Conservation (phyloP, 805 yeast genomes). For the Metschnikowia lunata region DNA sequence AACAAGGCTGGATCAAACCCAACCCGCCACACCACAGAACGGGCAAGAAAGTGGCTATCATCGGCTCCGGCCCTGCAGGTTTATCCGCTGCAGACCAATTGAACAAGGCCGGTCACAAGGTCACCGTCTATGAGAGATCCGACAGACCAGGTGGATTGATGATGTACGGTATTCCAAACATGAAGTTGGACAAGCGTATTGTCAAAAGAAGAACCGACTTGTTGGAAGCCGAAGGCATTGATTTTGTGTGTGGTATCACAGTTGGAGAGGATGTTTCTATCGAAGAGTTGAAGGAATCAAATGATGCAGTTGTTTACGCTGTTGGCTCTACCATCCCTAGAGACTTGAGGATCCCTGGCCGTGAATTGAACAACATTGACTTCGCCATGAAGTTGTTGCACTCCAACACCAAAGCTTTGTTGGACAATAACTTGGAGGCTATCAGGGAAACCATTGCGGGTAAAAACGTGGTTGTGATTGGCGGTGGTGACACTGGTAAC, state of each 20-base stretch:
- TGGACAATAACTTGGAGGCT: conserved; percentile 74
- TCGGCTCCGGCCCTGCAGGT: conserved; percentile 98
- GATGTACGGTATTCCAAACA: conserved; percentile 99
- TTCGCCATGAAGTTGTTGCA: conserved; percentile 91
- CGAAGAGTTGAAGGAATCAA: conserved; percentile 55
- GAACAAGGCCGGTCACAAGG: conserved; percentile 91
- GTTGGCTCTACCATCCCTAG: conserved; percentile 97
- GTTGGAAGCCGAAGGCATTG: conserved; percentile 84
- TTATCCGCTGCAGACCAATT: conserved; percentile 95
- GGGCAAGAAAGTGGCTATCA: conserved; percentile 76
- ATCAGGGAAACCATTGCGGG: conserved; percentile 70
- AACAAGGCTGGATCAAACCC: conserved; percentile 94
- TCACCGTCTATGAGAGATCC: conserved; percentile 87
- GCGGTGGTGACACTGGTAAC: conserved; percentile 99
- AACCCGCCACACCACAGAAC: conserved; percentile 74
- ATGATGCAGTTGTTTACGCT: conserved; percentile 86
- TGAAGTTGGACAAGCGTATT: conserved; percentile 91
- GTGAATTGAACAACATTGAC: conserved; percentile 83
- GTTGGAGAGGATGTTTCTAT: conserved; percentile 80
- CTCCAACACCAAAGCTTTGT: conserved; percentile 83
- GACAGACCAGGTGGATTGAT: conserved; percentile 95
- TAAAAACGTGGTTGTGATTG: conserved; percentile 91
- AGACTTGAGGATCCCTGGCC: conserved; percentile 90
- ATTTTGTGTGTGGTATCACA: conserved; percentile 69
- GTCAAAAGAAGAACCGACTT: conserved; percentile 92